Conservation (phyloP, 2,329 filamentous ascomycete species). For the Chaetothyriales sp. region DNA sequence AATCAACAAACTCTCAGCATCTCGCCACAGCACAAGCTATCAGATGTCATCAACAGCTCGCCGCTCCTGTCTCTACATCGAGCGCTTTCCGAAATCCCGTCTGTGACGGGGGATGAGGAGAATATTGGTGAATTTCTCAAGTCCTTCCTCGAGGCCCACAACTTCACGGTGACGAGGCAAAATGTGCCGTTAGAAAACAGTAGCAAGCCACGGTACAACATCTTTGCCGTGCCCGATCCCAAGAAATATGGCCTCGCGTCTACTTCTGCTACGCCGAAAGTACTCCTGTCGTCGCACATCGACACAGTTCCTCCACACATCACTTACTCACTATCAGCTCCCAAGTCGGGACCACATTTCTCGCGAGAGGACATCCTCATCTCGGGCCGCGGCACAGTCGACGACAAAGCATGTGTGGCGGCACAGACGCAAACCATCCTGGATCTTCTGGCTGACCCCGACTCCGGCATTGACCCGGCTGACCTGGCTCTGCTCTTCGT, state of each 20-base stretch:
- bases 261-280: constrained; percentile 18
- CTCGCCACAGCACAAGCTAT: constrained; percentile 14
- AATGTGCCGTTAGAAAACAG: constrained; percentile 22
- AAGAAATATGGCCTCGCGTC: constrained; percentile 10
- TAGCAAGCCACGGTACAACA: constrained; percentile 51
- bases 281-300: constrained; percentile 57
- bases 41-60: constrained; percentile 28
- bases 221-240: constrained; percentile 50
- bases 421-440: constrained; percentile 31
- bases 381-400: constrained; percentile 33
- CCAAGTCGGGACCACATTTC: constrained; percentile 23
- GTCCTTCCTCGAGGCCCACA: constrained; percentile 47
- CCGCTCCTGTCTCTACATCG: constrained; percentile 59
- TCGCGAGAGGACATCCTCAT: constrained; percentile 24
- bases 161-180: constrained; percentile 52
- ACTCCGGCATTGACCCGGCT: constrained; percentile 18
- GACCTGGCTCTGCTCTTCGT: constrained; percentile 43
- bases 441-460: constrained; percentile 31
- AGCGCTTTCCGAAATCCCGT: constrained; percentile 59
- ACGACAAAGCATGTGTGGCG: constrained; percentile 35
- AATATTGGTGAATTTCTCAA: constrained; percentile 55
- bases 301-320: constrained; percentile 49
- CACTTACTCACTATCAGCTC: constrained; percentile 32
- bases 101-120: constrained; percentile 56
- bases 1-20: not conserved